Evolutionary conservation across 163 green algal species (phyloP), one percentile per base, ranked within the genome.

Genomic region (Coccomyxa subellipsoidea): DNA sequence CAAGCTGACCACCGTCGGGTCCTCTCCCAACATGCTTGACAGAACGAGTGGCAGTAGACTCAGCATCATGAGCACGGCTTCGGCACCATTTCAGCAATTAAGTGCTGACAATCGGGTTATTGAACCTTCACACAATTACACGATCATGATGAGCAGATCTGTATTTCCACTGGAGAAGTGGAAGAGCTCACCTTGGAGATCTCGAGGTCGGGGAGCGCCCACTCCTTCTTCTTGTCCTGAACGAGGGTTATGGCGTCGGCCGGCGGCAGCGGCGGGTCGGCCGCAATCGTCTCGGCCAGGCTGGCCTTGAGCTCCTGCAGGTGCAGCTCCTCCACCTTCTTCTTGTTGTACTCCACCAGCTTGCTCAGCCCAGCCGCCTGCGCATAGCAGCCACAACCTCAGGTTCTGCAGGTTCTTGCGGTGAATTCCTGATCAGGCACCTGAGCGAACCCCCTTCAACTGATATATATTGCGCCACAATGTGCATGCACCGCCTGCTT

Each of bases 331-430:
- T 95, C 89, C 75, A 94, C 88, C 83, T 96, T 95, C 82, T 94
- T 92, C 39, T 89, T 92, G 90, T 96, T 94, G 94, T 97, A 97
- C 71, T 97, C 91, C 73, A 97, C 96, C 81, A 99, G 84, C 10
- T 75, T 38, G 8, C 79, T n/a, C 73, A 97, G 85, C 38, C 89
- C 90, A 25, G 87, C 89, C 9, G 38, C 86, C 86, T 93, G 87
- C 31, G 15, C 8, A 35, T 77, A 81, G n/a, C 2, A 59, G 47
- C 47, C 47, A 6, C 47, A 59, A 59, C 39, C 39, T 10, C n/a
- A n/a, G n/a, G n/a, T n/a, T n/a, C n/a, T n/a, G n/a, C n/a, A n/a
- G n/a, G n/a, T n/a, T n/a, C n/a, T n/a, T n/a, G n/a, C n/a, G n/a
- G n/a, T n/a, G n/a, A n/a, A n/a, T n/a, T n/a, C n/a, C n/a, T n/a